phyloP scores from a whole-genome alignment of 1,284 basidiomycete species.

The Trichosporon sp. region DNA sequence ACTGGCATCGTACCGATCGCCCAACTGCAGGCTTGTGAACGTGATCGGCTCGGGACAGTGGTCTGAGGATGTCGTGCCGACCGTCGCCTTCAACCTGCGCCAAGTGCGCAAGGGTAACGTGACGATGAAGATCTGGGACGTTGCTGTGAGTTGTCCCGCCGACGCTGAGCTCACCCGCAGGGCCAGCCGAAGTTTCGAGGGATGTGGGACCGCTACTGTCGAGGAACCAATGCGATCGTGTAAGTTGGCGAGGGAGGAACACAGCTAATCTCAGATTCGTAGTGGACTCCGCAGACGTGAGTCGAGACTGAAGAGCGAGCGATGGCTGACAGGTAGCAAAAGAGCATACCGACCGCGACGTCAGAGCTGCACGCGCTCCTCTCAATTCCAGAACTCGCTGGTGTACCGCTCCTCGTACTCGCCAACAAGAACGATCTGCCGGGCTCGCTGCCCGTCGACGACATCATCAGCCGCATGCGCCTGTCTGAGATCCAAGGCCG shows the following conservation, averaged over 20 bases:
- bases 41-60: conserved; percentile 85
- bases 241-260: conserved; percentile 52
- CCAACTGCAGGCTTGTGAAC: conserved; percentile 61
- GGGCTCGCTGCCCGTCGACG: conserved; percentile 72
- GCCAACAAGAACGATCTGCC: conserved; percentile 94
- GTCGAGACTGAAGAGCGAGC: conserved; percentile 41
- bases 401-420: conserved; percentile 83
- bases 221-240: conserved; percentile 90
- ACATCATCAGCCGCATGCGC: conserved; percentile 75
- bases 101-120: conserved; percentile 78
- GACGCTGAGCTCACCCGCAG: conserved; percentile 10
- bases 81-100: conserved; percentile 74
- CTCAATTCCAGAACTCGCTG: conserved; percentile 62
- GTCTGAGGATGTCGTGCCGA: conserved; percentile 90
- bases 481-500: conserved; percentile 74
- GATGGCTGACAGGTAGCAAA: conserved; percentile 54
- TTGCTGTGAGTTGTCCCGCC: conserved; percentile 53
- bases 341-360: conserved; percentile 76
- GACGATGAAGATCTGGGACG: conserved; percentile 91
- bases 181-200: conserved; percentile 88
- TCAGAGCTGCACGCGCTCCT: conserved; percentile 87
- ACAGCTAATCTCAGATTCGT: conserved; percentile 62
- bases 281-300: conserved; percentile 78
- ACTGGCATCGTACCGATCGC: neutral
- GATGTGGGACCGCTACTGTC: conserved; percentile 85